Base-by-base conservation (phyloP, 1,139 yeast species). In the Candida sp. region DNA sequence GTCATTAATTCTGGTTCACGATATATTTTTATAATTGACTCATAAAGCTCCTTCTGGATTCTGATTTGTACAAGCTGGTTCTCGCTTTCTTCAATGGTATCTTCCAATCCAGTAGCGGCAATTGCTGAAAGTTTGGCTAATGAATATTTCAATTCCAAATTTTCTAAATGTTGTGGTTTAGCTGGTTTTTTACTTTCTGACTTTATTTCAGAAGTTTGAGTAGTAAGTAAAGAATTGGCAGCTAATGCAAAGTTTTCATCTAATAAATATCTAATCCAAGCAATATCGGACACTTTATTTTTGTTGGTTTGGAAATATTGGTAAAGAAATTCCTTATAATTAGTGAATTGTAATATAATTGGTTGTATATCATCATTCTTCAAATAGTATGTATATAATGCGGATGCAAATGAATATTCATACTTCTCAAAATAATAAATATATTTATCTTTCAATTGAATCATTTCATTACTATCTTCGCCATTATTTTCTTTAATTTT, bases 261-360 rank as follows among this genome's bases (percentile, higher is more conserved):
- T 33, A 78, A 58, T 19, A 88, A 61, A 45, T 84, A 78, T 46
- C 81, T 75, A 33, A 89, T 83, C 97, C 97, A 90, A 1, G 90
- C 75, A 38, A 88, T 75, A 36, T 74, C 66, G 4, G 80, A 77
- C 41, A 82, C 78, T 45, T 75, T 70, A 5, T 70, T 59, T 34
- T 75, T 69, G 42, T 69, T 66, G 33, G 72, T 70, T 3, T 61
- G 54, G 46, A 89, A 77, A 55, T 81, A 90, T 48, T 64, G 61
- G 29, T 75, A 68, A 44, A 88, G 64, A 52, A 67, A 77, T 3
- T 64, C 61, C 34, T 75, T 68, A 51, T 81, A 79, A 35, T 77
- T 73, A 9, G 81, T 78, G 57, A 84, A 85, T 32, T 77, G 80
- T 15, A 75, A 66, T 39, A 89, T 66, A 36, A 89, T 58, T 4